These are phyloP conservation scores for Tricholoma hemisulphureum DNA, from an alignment of 768 basidiomycete genomes.

Conservation along the genomic window DNA sequence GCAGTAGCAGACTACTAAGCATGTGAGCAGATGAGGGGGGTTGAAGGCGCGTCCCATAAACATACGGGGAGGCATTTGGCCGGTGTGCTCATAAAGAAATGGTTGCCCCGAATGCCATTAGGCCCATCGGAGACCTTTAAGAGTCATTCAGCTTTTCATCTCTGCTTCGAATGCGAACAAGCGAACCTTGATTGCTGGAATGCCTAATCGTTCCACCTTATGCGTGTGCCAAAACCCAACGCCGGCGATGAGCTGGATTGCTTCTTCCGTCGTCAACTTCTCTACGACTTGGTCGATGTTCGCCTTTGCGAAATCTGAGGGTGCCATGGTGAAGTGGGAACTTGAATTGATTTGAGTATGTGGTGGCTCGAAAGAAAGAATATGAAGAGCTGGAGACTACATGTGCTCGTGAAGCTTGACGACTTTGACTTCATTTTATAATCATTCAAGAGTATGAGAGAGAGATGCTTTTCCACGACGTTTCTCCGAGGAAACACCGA, in stretches of 20 bases:
- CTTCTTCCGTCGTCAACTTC: conserved; percentile 71
- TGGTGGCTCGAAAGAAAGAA: too few relatives aligned
- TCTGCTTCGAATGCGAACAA: background rate
- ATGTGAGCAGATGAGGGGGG: background rate
- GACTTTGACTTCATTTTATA: too few relatives aligned
- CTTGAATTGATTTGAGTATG: too few relatives aligned
- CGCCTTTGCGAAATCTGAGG: conserved; percentile 68
- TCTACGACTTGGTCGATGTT: conserved; percentile 60
- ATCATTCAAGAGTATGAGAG: too few relatives aligned
- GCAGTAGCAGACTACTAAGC: conserved; percentile 61
- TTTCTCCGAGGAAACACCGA: too few relatives aligned
- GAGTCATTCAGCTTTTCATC: background rate
- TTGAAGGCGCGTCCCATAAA: background rate
- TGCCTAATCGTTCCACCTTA: conserved; percentile 58
- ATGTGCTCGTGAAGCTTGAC: too few relatives aligned
- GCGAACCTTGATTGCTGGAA: conserved; percentile 68
- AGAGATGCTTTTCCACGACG: too few relatives aligned
- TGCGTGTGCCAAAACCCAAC: conserved; percentile 80
- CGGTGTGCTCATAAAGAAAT: conserved; percentile 80
- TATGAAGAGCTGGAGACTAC: too few relatives aligned
- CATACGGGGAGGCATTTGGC: conserved; percentile 73
- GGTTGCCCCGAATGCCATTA: conserved; percentile 71
- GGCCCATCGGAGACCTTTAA: conserved; percentile 74
- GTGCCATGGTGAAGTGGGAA: conserved; percentile 54
- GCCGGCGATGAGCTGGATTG: conserved; percentile 68